Percentiles rank a stretch among this genome's conserved stretches.
phyloP scores from a whole-genome alignment of 306 rosid genomes.

The Morella rubra region DNA sequence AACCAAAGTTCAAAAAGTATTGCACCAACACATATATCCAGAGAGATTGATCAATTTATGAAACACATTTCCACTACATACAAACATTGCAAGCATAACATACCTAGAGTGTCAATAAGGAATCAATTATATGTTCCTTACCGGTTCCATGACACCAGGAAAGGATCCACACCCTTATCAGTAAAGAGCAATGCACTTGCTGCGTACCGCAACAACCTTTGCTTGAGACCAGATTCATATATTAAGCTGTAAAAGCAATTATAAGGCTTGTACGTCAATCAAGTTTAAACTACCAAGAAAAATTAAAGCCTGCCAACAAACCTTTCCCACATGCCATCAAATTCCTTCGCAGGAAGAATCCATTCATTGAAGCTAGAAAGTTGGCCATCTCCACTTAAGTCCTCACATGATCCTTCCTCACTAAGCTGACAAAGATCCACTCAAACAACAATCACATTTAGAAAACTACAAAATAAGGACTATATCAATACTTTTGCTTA shows the following conservation, averaged over 20 bases:
- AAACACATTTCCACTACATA: not conserved
- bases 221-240: slow-evolving; percentile 94
- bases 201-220: slow-evolving; percentile 75
- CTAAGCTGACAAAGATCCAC: slow-evolving; percentile 65
- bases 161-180: slow-evolving; percentile 90
- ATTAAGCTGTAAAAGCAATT: slow-evolving; percentile 63
- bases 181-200: slow-evolving; percentile 92
- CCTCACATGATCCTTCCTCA: slow-evolving; percentile 95
- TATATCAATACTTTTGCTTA: slow-evolving; percentile 1
- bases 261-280: slow-evolving; percentile 17
- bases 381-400: slow-evolving; percentile 81
- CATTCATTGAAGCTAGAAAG: slow-evolving; percentile 88
- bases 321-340: slow-evolving; percentile 99
- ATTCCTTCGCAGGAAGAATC: slow-evolving; percentile 95
- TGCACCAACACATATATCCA: not conserved
- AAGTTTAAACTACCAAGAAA: slow-evolving; percentile 21
- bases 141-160: slow-evolving; percentile 99
- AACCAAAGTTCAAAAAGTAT: not conserved
- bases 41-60: not conserved
- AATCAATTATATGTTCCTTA: slow-evolving; percentile 33
- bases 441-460: slow-evolving; percentile 25
- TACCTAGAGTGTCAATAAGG: not conserved
- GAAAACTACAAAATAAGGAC: not conserved
- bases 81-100: not conserved
- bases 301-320: slow-evolving; percentile 32